phyloP scores from a whole-genome alignment of 768 basidiomycete species.

The Termitomyces sp. region DNA sequence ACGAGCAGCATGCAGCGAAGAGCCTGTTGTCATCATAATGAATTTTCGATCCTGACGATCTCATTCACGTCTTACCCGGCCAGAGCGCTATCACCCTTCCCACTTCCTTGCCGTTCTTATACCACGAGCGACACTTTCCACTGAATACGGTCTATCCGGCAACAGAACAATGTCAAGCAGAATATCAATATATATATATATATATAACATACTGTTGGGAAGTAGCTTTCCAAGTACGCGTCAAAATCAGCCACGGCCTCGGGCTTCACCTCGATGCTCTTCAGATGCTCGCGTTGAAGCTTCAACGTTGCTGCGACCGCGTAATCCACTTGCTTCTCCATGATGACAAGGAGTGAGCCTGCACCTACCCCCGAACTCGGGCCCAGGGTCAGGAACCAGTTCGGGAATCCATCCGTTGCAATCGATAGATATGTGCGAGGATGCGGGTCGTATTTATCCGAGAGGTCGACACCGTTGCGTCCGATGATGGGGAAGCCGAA shows the following conservation, averaged over 20 bases:
- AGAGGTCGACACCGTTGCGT: conserved; percentile 44
- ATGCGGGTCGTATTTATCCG: conserved; percentile 48
- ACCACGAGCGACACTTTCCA: conserved; percentile 58
- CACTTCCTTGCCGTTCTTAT: conserved; percentile 54
- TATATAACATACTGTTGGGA: conserved; percentile 30
- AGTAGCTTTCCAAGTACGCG: conserved; percentile 50
- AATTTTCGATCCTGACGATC: neutral
- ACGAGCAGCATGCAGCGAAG: conserved; percentile 43
- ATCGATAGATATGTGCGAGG: conserved; percentile 55
- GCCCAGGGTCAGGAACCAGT: conserved; percentile 54
- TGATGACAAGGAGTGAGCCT: conserved; percentile 48
- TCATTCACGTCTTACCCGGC: conserved; percentile 37
- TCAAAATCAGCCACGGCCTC: conserved; percentile 62
- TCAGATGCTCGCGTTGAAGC: conserved; percentile 56
- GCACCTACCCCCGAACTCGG: conserved; percentile 53
- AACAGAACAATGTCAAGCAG: neutral
- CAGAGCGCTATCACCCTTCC: conserved; percentile 54
- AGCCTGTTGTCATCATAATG: conserved; percentile 28
- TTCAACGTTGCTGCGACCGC: conserved; percentile 50
- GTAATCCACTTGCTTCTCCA: conserved; percentile 56
- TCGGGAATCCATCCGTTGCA: conserved; percentile 63
- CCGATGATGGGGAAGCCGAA: conserved; percentile 49
- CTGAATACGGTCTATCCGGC: conserved; percentile 47
- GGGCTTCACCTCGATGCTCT: conserved; percentile 53
- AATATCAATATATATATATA: neutral